Percentiles rank a stretch among this genome's conserved stretches.
These are phyloP conservation scores for Colletotrichum sp. DNA, from an alignment of 2,329 filamentous ascomycete genomes.

Conservation along the genomic window DNA sequence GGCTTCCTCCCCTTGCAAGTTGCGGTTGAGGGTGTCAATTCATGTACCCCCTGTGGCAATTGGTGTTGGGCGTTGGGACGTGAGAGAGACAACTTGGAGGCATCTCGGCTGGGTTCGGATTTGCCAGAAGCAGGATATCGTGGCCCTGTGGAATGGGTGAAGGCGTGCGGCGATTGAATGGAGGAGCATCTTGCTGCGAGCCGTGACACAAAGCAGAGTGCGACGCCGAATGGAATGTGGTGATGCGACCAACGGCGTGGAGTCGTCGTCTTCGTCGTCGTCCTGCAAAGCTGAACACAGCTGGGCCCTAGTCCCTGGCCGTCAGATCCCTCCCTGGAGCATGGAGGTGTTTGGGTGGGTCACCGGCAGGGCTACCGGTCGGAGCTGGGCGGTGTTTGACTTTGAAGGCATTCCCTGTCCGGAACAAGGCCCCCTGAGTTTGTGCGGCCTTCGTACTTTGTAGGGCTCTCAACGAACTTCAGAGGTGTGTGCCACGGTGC, in stretches of 20 bases:
- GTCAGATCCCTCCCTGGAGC: not conserved
- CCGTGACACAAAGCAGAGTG: not conserved
- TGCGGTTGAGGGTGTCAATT: not conserved
- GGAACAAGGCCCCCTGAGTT: not conserved
- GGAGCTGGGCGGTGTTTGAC: not conserved
- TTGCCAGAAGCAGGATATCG: not conserved
- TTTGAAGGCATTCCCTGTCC: conserved; percentile 11
- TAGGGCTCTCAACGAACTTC: not conserved
- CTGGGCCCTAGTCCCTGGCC: not conserved
- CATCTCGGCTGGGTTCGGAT: not conserved
- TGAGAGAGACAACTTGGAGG: not conserved
- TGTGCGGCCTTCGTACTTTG: not conserved
- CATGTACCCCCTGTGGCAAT: not conserved
- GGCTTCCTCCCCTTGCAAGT: not conserved
- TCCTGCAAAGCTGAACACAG: not conserved
- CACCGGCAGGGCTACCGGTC: not conserved
- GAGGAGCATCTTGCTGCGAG: not conserved
- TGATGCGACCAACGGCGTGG: not conserved
- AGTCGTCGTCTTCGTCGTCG: not conserved
- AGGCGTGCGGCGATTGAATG: not conserved
- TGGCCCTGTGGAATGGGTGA: not conserved
- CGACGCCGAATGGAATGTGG: not conserved
- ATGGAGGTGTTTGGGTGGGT: not conserved
- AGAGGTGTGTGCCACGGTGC: not conserved
- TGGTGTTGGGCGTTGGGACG: not conserved